Evolutionary conservation across 495 filamentous ascomycete species (phyloP).

Genomic region (Aspergillus baeticus): DNA sequence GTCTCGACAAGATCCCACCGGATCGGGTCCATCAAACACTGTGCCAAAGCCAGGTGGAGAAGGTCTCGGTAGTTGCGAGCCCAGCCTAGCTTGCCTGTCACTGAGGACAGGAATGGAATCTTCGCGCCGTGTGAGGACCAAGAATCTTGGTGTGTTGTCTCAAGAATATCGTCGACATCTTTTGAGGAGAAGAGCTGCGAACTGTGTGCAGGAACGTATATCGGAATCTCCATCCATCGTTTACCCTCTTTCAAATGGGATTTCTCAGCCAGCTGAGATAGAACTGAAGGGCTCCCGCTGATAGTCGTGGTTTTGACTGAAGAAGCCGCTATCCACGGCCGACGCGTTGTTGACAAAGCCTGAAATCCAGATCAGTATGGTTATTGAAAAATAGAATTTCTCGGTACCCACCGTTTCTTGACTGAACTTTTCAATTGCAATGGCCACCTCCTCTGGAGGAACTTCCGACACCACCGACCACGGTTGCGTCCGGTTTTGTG

Average conservation of each 20-base stretch:
- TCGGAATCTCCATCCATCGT: not conserved
- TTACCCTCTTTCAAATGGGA: not conserved
- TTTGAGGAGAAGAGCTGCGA: not conserved
- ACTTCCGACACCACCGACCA: not conserved
- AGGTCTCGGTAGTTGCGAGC: not conserved
- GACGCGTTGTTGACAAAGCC: not conserved
- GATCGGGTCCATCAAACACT: not conserved
- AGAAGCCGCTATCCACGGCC: not conserved
- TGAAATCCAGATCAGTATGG: not conserved
- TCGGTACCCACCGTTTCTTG: not conserved
- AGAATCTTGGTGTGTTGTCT: not conserved
- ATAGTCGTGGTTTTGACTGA: not conserved
- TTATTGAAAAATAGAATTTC: too few relatives aligned
- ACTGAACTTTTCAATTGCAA: not conserved
- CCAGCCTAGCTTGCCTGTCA: not conserved
- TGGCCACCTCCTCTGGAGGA: not conserved
- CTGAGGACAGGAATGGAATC: not conserved
- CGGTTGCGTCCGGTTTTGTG: not conserved
- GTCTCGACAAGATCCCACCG: not conserved
- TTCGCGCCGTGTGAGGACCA: not conserved
- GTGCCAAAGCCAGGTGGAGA: not conserved
- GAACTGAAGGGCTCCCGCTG: not conserved
- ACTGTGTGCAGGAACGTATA: constrained; percentile 2
- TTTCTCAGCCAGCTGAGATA: not conserved
- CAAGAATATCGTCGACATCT: not conserved